Evolutionary conservation across 2,329 filamentous ascomycete genomes (phyloP), one percentile per base, ranked within the genome.

Genomic region (Alternaria sp.): DNA sequence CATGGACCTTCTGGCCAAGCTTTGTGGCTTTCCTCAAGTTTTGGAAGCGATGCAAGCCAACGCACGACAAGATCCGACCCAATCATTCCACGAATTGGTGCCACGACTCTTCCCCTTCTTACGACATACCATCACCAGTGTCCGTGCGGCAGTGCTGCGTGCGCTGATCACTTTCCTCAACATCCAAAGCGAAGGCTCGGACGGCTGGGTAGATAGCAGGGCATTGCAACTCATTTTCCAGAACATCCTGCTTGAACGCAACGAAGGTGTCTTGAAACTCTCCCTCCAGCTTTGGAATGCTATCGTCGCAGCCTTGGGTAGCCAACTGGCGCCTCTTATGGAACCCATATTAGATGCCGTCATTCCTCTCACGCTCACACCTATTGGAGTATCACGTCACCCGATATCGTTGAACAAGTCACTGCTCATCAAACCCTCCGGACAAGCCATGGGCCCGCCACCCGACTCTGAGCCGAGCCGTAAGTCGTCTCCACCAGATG

Each of bases 81-180:
- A 95, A 59, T 97, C 95, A 1, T 99, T 99, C 78, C 93, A 93
- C 5, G 89, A 96, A 66, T 86, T 99, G 30, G 95, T 99, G 6
- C 96, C 96, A 23, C 89, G 96, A 49, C 88, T 99, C 4, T 99
- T 97, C 75, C 95, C 95, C 4, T 99, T 99, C 85, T 83, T 99
- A 47, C 91, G 96, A 61, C 96, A 99, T 79, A 99, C 96, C 7
- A 98, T 99, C 72, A 97, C 93, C 1, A 97, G 92, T 59, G 96
- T 99, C 52, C 92, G 96, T 57, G 90, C 95, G 44, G 95, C 96
- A 10, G 96, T 99, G 5, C 85, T 99, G 50, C 93, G 97, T 74
- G 96, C 96, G 36, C 85, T 99, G 28, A 89, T 94, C 72, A 99
- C 96, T 0, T 99, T 99, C 81, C 88, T 97, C 71, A 91, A 93